Evolutionary conservation across 2,329 filamentous ascomycete species (phyloP), one percentile per base, ranked within the genome.

Genomic region (Colletotrichum tropicale): DNA sequence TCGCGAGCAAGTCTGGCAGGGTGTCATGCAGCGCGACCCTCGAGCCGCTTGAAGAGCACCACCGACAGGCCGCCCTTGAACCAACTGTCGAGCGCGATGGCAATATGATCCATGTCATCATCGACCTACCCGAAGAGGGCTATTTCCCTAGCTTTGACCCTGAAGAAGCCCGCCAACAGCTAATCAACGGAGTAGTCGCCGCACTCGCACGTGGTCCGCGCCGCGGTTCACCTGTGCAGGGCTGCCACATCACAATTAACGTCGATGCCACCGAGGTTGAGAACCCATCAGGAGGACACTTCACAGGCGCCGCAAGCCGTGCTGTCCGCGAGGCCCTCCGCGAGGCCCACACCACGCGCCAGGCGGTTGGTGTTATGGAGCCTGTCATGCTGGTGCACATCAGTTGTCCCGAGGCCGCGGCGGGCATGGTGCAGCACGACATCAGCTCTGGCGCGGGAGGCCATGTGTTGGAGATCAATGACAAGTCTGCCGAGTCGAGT

Each of bases 351-450:
- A 52, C 21, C 21, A 85, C 89, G 12, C 84, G 86, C 32, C 82
- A 86, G 4, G 86, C 88, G 4, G 90, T 95, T 2, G 90, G 90
- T 2, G 87, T 99, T 52, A 94, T 98, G 86, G 97, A 99, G 82
- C 97, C 97, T 2, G 94, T 99, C 70, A 98, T 98, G 95, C 93
- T 93, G 76, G 95, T 95, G 7, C 92, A 93, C 68, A 98, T 99
- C 81, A 93, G 92, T 78, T 95, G 97, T 66, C 95, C 97, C 67
- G 96, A 98, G 84, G 89, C 90, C 8, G 93, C 91, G 8, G 93
- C 98, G 2, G 96, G 96, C 6, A 91, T 91, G 6, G 94, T 99
- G 12, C 92, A 98, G 38, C 95, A 98, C 78, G 94, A 97, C 81
- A 92, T 98, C 71, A 93, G 92, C 3, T 91, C 93, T 8, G 92